phyloP scores from a whole-genome alignment of 2,329 filamentous ascomycete species.

The Furcasterigmium sp. region DNA sequence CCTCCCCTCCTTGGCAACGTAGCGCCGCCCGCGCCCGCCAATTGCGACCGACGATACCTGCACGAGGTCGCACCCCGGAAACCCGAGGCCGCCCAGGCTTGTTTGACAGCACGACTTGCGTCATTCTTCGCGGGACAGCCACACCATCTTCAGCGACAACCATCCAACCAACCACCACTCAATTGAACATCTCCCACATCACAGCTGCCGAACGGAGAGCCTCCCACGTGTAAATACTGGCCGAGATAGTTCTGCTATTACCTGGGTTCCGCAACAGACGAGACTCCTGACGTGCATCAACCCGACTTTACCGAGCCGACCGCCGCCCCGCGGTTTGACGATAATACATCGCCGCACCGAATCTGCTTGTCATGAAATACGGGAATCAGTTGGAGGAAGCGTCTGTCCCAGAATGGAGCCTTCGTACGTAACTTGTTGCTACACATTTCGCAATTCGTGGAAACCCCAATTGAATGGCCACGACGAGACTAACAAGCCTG shows the following conservation, averaged over 20 bases:
- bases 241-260: too few relatives aligned
- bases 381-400: slow-evolving; percentile 67
- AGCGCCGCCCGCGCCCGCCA: not conserved
- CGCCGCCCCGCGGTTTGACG: not conserved
- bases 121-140: not conserved
- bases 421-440: slow-evolving; percentile 53
- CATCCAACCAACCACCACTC: not conserved
- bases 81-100: too few relatives aligned
- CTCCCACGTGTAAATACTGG: too few relatives aligned
- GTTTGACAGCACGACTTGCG: not conserved
- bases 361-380: slow-evolving; percentile 59
- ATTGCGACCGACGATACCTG: not conserved
- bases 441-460: too few relatives aligned
- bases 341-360: too few relatives aligned
- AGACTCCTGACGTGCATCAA: not conserved
- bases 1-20: too few relatives aligned
- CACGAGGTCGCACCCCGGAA: not conserved
- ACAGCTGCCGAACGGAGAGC: too few relatives aligned
- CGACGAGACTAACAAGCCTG: not conserved
- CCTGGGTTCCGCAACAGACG: not conserved
- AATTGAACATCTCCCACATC: too few relatives aligned
- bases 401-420: slow-evolving; percentile 77
- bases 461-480: not conserved
- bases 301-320: not conserved
- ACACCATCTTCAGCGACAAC: not conserved